Evolutionary conservation across 129 eudicot species (phyloP).

Genomic region (Tagetes erecta): DNA sequence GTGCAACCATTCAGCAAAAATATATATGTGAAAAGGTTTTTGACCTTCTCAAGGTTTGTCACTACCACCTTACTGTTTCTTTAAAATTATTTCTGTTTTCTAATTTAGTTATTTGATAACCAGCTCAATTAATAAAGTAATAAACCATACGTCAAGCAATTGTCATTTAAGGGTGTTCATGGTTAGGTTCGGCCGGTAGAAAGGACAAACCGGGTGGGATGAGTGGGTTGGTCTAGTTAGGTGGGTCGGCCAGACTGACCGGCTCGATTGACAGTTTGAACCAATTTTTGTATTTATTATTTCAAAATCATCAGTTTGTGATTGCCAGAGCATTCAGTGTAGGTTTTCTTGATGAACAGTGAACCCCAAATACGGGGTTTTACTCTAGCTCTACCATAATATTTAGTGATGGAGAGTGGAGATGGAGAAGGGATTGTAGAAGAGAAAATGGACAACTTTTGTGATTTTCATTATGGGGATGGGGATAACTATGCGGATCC

Average conservation of each 20-base stretch:
- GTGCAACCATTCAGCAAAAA: conserved; percentile 92
- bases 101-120: neutral
- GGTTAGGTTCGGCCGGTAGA: neutral
- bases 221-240: neutral
- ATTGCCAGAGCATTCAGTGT: too few species aligned
- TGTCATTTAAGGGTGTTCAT: neutral
- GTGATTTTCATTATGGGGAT: too few species aligned
- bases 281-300: too few species aligned
- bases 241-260: neutral
- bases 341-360: too few species aligned
- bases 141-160: neutral
- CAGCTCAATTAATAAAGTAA: neutral
- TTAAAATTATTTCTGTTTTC: neutral
- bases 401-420: too few species aligned
- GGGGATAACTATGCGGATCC: too few species aligned
- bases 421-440: too few species aligned
- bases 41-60: conserved; percentile 89
- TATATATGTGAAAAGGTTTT: conserved; percentile 94
- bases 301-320: neutral
- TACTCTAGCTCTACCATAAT: too few species aligned
- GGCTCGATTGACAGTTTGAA: neutral
- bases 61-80: conserved; percentile 2
- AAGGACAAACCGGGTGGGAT: neutral
- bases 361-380: too few species aligned
- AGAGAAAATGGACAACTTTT: too few species aligned